Evolutionary conservation across 2,329 filamentous ascomycete genomes (phyloP), one percentile per base, ranked within the genome.

Genomic region (Trichophyton schoenleinii): DNA sequence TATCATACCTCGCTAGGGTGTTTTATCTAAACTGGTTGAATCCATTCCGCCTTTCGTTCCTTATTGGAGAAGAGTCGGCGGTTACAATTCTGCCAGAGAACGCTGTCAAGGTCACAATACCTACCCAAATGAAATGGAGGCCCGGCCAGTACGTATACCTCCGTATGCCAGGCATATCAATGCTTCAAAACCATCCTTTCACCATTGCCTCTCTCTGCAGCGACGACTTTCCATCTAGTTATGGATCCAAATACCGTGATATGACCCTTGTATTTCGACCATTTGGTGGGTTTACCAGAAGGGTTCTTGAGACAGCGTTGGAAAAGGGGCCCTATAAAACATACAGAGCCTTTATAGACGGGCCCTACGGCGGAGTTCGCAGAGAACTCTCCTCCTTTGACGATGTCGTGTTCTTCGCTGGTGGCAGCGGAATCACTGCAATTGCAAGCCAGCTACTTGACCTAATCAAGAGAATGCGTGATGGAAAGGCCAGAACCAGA

Each of bases 141-240:
- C 91, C 92, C 0, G 94, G 92, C 3, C 94, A 97, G 73, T 96
- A 95, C 67, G 88, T 96, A 18, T 97, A 96, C 71, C 80, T 97
- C 20, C 85, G 92, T 59, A 95, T 97, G 87, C 92, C 92, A 0
- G 89, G 89, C 1, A 91, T 97, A 67, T 91, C 91, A 0, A 73
- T 95, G 1, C 85, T 96, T 62, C 89, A 96, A 66, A 96, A 95
- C 67, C 94, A 97, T 68, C 92, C 92, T 0, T 97, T 97, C 71
- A 97, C 94, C 0, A 91, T 97, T 60, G 86, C 92, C 1, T 96
- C 91, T 0, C 80, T 96, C 6, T 96, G 91, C 74, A 95, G 89
- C 70, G 88, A 95, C 52, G 91, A 96, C 70, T 95, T 96, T 64
- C 90, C 91, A 0, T 96, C 91, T 0, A 87, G 89, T 62, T 96